Conservation (phyloP, 345 rosid genomes). For the Citropsis articulata region DNA sequence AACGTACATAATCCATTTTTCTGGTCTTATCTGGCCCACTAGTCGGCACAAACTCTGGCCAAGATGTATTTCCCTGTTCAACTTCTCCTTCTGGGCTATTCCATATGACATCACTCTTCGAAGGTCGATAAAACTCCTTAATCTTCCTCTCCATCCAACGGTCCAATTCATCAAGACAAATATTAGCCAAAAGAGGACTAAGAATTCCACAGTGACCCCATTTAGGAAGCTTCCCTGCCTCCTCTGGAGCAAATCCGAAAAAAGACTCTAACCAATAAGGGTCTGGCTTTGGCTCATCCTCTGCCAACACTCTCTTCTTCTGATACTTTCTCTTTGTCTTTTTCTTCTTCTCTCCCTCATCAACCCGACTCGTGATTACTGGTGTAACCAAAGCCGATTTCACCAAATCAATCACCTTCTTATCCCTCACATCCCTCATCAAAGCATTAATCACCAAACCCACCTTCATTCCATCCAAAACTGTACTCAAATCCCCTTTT, state of each 20-base stretch:
- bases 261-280: conserved; percentile 97
- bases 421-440: conserved; percentile 94
- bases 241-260: conserved; percentile 96
- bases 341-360: conserved; percentile 65
- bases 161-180: conserved; percentile 92
- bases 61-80: conserved; percentile 92
- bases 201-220: conserved; percentile 99
- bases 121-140: conserved; percentile 84
- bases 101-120: conserved; percentile 94
- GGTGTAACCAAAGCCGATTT: conserved; percentile 80
- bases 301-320: conserved; percentile 90
- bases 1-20: conserved; percentile 82
- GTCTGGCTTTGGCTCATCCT: conserved; percentile 97
- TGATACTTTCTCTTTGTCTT: conserved; percentile 84
- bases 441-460: conserved; percentile 78
- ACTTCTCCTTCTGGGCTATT: conserved; percentile 87
- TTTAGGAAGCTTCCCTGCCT: conserved; percentile 79
- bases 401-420: conserved; percentile 86
- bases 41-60: conserved; percentile 99
- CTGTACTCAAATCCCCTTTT: conserved; percentile 85
- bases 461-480: conserved; percentile 91
- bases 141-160: conserved; percentile 83
- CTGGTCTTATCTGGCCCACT: conserved; percentile 97
- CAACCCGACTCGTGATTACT: conserved; percentile 55
- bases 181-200: conserved; percentile 83